These are phyloP conservation scores for Cryphonectria carpinicola DNA, from an alignment of 2,329 filamentous ascomycete genomes.

Conservation along the genomic window DNA sequence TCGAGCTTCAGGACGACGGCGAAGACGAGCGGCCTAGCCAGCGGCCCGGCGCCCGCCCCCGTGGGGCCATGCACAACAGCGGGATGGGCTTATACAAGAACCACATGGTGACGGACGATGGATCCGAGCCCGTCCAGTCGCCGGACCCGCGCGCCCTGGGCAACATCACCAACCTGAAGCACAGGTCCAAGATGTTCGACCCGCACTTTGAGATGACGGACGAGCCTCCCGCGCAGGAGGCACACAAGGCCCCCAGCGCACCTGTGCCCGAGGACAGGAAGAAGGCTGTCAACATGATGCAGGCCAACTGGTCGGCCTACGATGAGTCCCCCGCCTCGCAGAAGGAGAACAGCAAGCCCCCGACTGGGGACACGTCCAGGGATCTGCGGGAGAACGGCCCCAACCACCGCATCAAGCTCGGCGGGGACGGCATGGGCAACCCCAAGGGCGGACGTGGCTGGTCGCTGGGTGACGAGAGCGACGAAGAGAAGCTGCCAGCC, in stretches of 20 bases:
- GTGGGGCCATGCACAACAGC: slow-evolving; percentile 65
- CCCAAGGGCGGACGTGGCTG: slow-evolving; percentile 60
- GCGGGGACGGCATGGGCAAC: slow-evolving; percentile 70
- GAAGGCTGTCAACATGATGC: slow-evolving; percentile 76
- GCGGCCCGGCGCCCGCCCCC: slow-evolving; percentile 50
- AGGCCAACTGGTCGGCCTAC: slow-evolving; percentile 62
- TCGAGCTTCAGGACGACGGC: slow-evolving; percentile 79
- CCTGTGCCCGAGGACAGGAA: slow-evolving; percentile 59
- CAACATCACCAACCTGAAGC: slow-evolving; percentile 73
- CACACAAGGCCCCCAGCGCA: slow-evolving; percentile 36
- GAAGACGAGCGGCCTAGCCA: slow-evolving; percentile 64
- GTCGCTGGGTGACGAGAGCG: slow-evolving; percentile 58
- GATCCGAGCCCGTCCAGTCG: slow-evolving; percentile 42
- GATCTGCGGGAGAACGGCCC: slow-evolving; percentile 32
- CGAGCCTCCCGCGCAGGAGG: slow-evolving; percentile 56
- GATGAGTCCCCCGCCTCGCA: slow-evolving; percentile 58
- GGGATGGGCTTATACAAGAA: slow-evolving; percentile 77
- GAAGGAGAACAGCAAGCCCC: slow-evolving; percentile 55
- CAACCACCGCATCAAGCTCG: slow-evolving; percentile 50
- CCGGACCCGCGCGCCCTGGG: slow-evolving; percentile 55
- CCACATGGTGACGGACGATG: slow-evolving; percentile 68
- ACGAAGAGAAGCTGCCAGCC: slow-evolving; percentile 46
- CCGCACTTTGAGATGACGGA: slow-evolving; percentile 79
- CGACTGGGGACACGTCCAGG: slow-evolving; percentile 26
- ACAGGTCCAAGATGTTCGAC: slow-evolving; percentile 76